Conservation (phyloP, 2,329 filamentous ascomycete genomes). For the Talaromyces marneffei region DNA sequence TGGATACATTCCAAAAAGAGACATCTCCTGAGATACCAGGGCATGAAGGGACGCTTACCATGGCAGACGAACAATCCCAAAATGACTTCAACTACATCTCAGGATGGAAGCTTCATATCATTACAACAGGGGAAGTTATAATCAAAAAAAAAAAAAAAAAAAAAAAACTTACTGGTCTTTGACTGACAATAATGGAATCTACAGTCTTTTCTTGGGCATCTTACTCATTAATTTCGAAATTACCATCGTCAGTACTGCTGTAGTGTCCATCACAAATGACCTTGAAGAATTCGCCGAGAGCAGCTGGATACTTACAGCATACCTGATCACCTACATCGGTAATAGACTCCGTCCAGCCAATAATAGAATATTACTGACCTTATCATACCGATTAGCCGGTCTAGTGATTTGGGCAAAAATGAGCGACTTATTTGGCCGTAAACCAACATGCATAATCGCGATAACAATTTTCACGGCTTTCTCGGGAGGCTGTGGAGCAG, state of each 20-base stretch:
- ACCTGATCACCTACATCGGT: conserved; percentile 8
- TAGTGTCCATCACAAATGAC: conserved; percentile 3
- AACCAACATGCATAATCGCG: background rate
- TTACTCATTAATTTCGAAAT: conserved; percentile 8
- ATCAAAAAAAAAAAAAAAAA: too few relatives aligned
- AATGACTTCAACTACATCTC: background rate
- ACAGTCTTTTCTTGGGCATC: background rate
- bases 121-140: background rate
- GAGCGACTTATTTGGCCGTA: conserved; percentile 10
- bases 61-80: background rate
- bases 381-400: background rate
- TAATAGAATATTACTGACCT: background rate
- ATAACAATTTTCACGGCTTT: conserved; percentile 3
- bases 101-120: background rate
- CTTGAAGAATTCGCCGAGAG: conserved; percentile 2
- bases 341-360: background rate
- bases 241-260: conserved; percentile 1
- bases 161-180: too few relatives aligned
- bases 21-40: background rate
- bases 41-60: background rate
- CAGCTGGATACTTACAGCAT: conserved; percentile 5
- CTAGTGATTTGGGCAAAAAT: conserved; percentile 8
- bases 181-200: background rate
- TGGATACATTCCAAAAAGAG: background rate
- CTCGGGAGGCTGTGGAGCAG: conserved; percentile 7